A percentile compares a stretch with the other conserved stretches of the same genome.
These are phyloP conservation scores for Cyberlindnera americana DNA, from an alignment of 805 yeast genomes.

Conservation along the genomic window DNA sequence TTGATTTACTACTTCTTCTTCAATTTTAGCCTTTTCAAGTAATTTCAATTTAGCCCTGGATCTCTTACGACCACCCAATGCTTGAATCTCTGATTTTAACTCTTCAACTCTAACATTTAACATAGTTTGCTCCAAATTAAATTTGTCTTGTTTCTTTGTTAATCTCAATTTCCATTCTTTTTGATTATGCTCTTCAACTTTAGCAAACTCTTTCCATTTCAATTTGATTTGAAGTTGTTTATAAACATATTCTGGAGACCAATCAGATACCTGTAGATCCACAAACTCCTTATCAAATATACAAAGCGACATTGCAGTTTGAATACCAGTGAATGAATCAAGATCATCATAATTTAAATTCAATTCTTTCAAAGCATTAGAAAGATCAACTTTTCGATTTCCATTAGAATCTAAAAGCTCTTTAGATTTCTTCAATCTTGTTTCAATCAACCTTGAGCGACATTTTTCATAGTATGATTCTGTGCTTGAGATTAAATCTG, in stretches of 20 bases:
- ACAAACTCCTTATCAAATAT: constrained; percentile 34
- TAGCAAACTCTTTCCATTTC: constrained; percentile 40
- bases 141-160: constrained; percentile 49
- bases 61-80: constrained; percentile 4
- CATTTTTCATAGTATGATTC: constrained; percentile 72
- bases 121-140: constrained; percentile 34
- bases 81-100: constrained; percentile 19
- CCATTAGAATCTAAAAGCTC: constrained; percentile 7
- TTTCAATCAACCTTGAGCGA: constrained; percentile 53
- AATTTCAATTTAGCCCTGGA: not conserved
- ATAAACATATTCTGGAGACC: constrained; percentile 45
- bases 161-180: constrained; percentile 60
- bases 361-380: not conserved
- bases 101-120: constrained; percentile 41
- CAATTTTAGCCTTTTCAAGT: not conserved
- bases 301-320: constrained; percentile 37
- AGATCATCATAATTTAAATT: constrained; percentile 26
- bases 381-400: not conserved
- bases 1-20: too few relatives aligned
- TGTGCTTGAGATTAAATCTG: constrained; percentile 73
- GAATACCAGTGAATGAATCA: constrained; percentile 31
- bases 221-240: constrained; percentile 41
- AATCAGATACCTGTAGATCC: constrained; percentile 38
- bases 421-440: constrained; percentile 35
- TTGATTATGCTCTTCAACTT: constrained; percentile 50